A percentile compares a stretch with the other conserved stretches of the same genome.
Conservation (phyloP, 2,329 filamentous ascomycete genomes). For the Fusarium sp. region DNA sequence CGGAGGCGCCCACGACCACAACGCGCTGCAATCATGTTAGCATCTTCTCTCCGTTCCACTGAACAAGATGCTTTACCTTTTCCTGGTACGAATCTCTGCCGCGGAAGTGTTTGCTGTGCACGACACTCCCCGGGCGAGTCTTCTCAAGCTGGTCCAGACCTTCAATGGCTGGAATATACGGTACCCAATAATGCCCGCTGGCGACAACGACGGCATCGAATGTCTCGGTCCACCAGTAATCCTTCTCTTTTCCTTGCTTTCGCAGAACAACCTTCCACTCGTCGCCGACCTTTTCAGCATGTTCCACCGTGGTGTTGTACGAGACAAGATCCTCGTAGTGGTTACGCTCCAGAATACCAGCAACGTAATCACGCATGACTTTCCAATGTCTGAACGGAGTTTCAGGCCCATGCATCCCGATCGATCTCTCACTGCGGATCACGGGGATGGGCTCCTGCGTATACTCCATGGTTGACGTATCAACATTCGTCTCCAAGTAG, state of each 20-base stretch:
- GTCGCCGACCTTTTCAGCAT: slow-evolving; percentile 57
- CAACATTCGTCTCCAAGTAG: slow-evolving; percentile 72
- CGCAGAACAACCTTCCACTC: slow-evolving; percentile 64
- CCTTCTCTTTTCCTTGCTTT: slow-evolving; percentile 49
- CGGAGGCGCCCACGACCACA: slow-evolving; percentile 69
- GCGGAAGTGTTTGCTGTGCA: slow-evolving; percentile 65
- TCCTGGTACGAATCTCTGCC: slow-evolving; percentile 55
- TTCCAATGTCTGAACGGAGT: slow-evolving; percentile 71
- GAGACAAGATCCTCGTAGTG: slow-evolving; percentile 62
- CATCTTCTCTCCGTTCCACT: accelerated
- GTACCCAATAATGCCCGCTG: slow-evolving; percentile 68
- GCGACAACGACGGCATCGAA: slow-evolving; percentile 71
- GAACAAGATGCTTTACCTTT: slow-evolving; percentile 51
- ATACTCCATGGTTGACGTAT: slow-evolving; percentile 67
- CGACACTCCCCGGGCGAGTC: slow-evolving; percentile 57
- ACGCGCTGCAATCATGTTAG: slow-evolving; percentile 55
- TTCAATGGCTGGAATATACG: slow-evolving; percentile 61
- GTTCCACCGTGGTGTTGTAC: slow-evolving; percentile 70
- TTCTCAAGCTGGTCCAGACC: slow-evolving; percentile 60
- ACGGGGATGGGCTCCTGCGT: slow-evolving; percentile 63
- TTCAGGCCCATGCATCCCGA: slow-evolving; percentile 58
- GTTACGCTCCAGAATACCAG: slow-evolving; percentile 59
- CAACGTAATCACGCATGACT: slow-evolving; percentile 64
- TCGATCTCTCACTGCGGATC: slow-evolving; percentile 44
- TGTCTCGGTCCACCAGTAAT: slow-evolving; percentile 70